Conservation (phyloP, 192 early-diverging fungal species). For the Coemansia nantahalensis region DNA sequence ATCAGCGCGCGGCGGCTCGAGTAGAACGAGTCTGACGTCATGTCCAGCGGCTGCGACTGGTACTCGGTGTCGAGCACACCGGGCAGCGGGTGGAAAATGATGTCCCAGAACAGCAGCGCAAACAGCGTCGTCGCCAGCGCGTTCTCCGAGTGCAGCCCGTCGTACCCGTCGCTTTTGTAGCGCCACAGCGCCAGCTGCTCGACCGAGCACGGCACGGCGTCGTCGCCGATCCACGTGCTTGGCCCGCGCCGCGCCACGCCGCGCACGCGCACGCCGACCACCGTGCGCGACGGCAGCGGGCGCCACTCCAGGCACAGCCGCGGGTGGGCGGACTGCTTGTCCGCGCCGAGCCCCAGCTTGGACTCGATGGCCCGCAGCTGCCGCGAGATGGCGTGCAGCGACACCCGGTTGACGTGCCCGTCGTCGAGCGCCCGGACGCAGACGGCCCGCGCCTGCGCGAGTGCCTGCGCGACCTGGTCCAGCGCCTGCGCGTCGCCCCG, state of each 20-base stretch:
- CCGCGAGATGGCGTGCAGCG: constrained; percentile 35
- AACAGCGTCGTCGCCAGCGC: constrained; percentile 61
- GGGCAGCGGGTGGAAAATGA: constrained; percentile 58
- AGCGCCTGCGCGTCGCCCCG: constrained; percentile 14
- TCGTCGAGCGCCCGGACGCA: constrained; percentile 64
- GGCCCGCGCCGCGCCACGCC: constrained; percentile 43
- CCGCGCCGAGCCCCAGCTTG: constrained; percentile 15
- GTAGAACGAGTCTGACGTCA: constrained; percentile 63
- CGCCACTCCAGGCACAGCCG: constrained; percentile 48
- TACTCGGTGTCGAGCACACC: constrained; percentile 68
- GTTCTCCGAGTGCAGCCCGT: constrained; percentile 66
- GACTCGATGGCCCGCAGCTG: constrained; percentile 41
- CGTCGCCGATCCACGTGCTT: constrained; percentile 45
- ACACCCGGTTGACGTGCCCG: constrained; percentile 52
- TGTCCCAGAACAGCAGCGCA: constrained; percentile 68
- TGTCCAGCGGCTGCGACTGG: constrained; percentile 65
- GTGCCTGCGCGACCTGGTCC: constrained; percentile 39
- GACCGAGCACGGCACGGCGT: constrained; percentile 56
- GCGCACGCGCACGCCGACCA: constrained; percentile 43
- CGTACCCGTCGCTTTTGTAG: constrained; percentile 61
- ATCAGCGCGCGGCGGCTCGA: constrained; percentile 51
- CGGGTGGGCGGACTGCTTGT: constrained; percentile 12
- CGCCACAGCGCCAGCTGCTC: constrained; percentile 63
- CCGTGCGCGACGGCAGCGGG: constrained; percentile 39
- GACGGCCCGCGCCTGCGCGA: constrained; percentile 18